Evolutionary conservation across 805 yeast genomes (phyloP).

Genomic region (Sugiyamaella marilandica): DNA sequence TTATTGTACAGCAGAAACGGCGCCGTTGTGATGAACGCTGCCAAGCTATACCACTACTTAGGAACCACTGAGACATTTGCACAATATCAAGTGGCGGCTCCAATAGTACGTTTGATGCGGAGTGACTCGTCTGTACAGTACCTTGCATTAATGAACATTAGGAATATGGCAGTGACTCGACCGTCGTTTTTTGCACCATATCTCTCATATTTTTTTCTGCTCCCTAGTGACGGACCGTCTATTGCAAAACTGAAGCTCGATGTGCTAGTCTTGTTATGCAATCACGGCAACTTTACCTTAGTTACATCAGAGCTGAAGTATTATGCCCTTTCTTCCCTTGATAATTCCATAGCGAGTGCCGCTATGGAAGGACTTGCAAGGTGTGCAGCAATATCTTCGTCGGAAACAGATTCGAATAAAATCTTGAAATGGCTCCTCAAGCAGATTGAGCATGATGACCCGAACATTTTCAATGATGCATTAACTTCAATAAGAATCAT

Average conservation of each 20-base stretch:
- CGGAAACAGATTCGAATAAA: constrained; percentile 43
- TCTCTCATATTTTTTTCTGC: constrained; percentile 42
- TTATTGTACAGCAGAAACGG: constrained; percentile 51
- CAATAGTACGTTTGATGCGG: constrained; percentile 43
- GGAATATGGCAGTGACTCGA: constrained; percentile 34
- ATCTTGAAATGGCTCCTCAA: constrained; percentile 58
- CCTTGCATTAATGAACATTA: constrained; percentile 46
- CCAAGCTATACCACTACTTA: constrained; percentile 53
- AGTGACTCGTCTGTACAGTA: constrained; percentile 34
- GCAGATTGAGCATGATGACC: constrained; percentile 38
- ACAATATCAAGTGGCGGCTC: constrained; percentile 45
- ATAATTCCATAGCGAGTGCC: constrained; percentile 35
- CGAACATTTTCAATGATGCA: constrained; percentile 51
- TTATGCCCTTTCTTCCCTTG: constrained; percentile 36
- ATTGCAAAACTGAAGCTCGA: constrained; percentile 53
- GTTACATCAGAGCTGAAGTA: constrained; percentile 63
- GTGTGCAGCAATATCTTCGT: constrained; percentile 47
- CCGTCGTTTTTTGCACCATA: constrained; percentile 33
- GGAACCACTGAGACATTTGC: constrained; percentile 52
- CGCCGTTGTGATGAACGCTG: constrained; percentile 56
- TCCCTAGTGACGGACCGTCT: constrained; percentile 47
- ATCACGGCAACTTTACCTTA: constrained; percentile 45
- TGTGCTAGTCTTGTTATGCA: constrained; percentile 55
- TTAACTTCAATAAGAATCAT: constrained; percentile 68
- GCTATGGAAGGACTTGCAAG: constrained; percentile 60